These are phyloP conservation scores for Epichloe gansuensis DNA, from an alignment of 2,329 filamentous ascomycete species.

Conservation along the genomic window DNA sequence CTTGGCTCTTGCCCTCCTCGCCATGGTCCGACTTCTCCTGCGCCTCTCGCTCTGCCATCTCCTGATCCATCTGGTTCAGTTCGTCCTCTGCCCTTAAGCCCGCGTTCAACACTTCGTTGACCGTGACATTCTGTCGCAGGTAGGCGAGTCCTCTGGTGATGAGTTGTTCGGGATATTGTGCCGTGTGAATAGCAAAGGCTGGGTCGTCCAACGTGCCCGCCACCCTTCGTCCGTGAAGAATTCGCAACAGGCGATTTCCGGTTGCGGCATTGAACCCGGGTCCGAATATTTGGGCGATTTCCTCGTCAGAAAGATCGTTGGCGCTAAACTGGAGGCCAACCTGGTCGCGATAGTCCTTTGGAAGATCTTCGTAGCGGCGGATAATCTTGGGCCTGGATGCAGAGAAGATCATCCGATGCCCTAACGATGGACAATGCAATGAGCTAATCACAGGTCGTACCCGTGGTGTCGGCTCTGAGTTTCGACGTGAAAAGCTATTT, in stretches of 20 bases:
- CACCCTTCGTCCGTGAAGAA: slow-evolving; percentile 50
- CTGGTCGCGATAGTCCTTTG: slow-evolving; percentile 41
- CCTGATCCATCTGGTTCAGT: slow-evolving; percentile 37
- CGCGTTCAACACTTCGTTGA: slow-evolving; percentile 49
- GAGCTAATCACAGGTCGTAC: background rate
- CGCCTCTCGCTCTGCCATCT: slow-evolving; percentile 14
- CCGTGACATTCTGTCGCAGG: slow-evolving; percentile 38
- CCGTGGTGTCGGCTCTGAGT: slow-evolving; percentile 3
- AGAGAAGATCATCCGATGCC: slow-evolving; percentile 22
- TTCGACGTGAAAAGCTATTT: background rate
- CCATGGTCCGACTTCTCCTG: slow-evolving; percentile 11
- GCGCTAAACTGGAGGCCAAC: slow-evolving; percentile 40
- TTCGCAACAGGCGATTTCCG: slow-evolving; percentile 42
- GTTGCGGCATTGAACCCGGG: slow-evolving; percentile 26
- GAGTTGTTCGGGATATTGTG: slow-evolving; percentile 27
- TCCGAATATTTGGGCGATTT: slow-evolving; percentile 39
- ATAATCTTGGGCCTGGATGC: slow-evolving; percentile 24
- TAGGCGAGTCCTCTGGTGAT: slow-evolving; percentile 38
- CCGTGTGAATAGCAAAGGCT: slow-evolving; percentile 33
- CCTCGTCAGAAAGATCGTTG: slow-evolving; percentile 33
- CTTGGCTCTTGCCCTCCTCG: slow-evolving; percentile 12
- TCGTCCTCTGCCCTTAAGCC: slow-evolving; percentile 51
- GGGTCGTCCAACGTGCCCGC: slow-evolving; percentile 52
- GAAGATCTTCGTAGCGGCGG: slow-evolving; percentile 45
- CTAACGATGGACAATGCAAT: slow-evolving; percentile 5